A percentile compares a stretch with the other conserved stretches of the same genome.
These are phyloP conservation scores for Trichosanthes truncata DNA, from an alignment of 306 rosid species.

Conservation along the genomic window DNA sequence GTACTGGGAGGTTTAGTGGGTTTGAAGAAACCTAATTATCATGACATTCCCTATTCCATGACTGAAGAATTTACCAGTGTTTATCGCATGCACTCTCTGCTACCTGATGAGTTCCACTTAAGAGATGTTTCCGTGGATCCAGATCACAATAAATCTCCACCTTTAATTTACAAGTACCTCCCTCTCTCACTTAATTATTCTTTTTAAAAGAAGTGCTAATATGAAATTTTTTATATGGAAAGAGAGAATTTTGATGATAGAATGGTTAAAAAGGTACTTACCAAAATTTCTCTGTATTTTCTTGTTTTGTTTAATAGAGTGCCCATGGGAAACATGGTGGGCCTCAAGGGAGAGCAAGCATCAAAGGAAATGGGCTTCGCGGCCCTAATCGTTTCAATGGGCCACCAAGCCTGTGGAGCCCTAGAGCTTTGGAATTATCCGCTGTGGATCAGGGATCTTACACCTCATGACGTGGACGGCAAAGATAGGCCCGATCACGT, in stretches of 20 bases:
- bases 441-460: background rate
- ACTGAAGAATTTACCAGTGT: conserved; percentile 65
- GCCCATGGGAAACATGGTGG: background rate
- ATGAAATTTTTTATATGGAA: too few relatives aligned
- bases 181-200: background rate
- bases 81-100: conserved; percentile 59
- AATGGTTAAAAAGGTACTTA: too few relatives aligned
- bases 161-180: conserved; percentile 30
- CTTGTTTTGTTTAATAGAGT: background rate
- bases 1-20: conserved; percentile 58
- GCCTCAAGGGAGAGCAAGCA: background rate
- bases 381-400: background rate
- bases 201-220: too few relatives aligned
- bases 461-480: background rate
- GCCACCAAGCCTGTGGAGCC: background rate
- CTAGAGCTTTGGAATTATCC: conserved; percentile 1
- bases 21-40: conserved; percentile 40
- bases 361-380: background rate
- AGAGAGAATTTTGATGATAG: too few relatives aligned
- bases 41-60: conserved; percentile 60
- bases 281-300: background rate
- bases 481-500: background rate
- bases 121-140: conserved; percentile 24
- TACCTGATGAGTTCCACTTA: conserved; percentile 44
- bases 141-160: conserved; percentile 32